Evolutionary conservation across 164 flowering plant genomes (phyloP), one percentile per base, ranked within the genome.

Genomic region (Magnolia officinalis): DNA sequence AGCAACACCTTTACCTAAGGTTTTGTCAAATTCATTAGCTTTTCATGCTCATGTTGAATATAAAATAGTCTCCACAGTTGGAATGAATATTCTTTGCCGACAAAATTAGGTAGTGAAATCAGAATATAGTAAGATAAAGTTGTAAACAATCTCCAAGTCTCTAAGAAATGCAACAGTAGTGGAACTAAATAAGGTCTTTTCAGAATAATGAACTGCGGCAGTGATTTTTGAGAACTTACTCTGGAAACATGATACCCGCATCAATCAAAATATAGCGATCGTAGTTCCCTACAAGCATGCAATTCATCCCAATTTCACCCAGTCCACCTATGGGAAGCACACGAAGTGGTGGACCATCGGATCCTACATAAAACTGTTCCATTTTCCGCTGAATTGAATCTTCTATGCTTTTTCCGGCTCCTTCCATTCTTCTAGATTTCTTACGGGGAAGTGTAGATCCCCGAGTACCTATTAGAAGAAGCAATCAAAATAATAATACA

Each of bases 241-340:
- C 99, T 9, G 99, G 99, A 83, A 96, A 96, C 99, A 96, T 96
- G 70, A 94, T 83, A 73, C 99, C 99, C 20, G 99, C 99, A 88
- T 96, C 99, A 78, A 96, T 90, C 80, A 96, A 80, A 80, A 96
- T 92, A 82, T 96, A 96, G 13, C 99, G 96, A 83, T 94, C 99
- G 80, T 91, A 85, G 75, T 96, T 88, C 50, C 99, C 99, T 70
- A 96, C 93, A 81, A 96, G 96, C 99, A 96, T 96, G 85, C 99
- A 96, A 77, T 96, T 96, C 99, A 96, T 96, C 74, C 99, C 99
- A 80, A 96, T 96, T 87, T 96, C 99, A 79, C 99, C 99, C 71
- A 96, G 82, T 29, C 99, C 99, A 77, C 99, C 99, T 75, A 96
- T 94, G 19, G 99, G 99, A 71, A 96, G 88, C 80, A 94, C 82